Evolutionary conservation across 352 stramenopile species (phyloP), one percentile per base, ranked within the genome.

Genomic region (Pythium brachiatum): DNA sequence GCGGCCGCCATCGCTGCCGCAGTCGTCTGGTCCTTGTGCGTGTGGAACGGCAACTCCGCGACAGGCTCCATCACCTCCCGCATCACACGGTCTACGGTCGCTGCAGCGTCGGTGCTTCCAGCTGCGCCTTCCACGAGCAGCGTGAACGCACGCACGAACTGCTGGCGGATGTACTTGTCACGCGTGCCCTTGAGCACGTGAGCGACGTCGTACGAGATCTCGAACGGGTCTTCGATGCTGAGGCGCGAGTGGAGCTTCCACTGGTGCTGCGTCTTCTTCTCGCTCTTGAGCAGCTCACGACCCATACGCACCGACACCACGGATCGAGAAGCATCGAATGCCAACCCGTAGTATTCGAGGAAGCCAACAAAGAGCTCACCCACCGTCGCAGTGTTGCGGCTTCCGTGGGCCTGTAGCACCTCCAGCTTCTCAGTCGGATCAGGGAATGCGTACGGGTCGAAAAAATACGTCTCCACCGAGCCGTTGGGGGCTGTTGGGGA

Each of bases 201-300:
- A 7, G 95, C 96, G 44, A 99, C 96, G 71, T 99, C 93, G 73
- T 99, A 99, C 69, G 91, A 96, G 3, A 86, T 96, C 69, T 99
- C 97, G 76, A 99, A 99, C 2, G 97, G 97, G 75, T 99, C 97
- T 84, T 99, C 97, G 57, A 99, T 98, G 50, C 81, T 90, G 60
- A 94, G 50, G 0, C 86, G 80, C 52, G 80, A 88, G 59, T 89
- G 86, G 44, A 90, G 76, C 36, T 83, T 84, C 86, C 86, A 94
- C 51, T 92, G 71, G 50, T 68, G 69, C 21, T 74, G 71, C 31
- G 71, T 69, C 25, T 82, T 82, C 57, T 94, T 94, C 61, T 92
- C 86, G 20, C 83, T 83, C 56, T 94, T 94, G 25, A 71, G 78
- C 61, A 94, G 62, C 23, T 69, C 77, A 6, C 79, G 75, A 21